phyloP scores from a whole-genome alignment of 768 basidiomycete species.

The Dentipellis fragilis region DNA sequence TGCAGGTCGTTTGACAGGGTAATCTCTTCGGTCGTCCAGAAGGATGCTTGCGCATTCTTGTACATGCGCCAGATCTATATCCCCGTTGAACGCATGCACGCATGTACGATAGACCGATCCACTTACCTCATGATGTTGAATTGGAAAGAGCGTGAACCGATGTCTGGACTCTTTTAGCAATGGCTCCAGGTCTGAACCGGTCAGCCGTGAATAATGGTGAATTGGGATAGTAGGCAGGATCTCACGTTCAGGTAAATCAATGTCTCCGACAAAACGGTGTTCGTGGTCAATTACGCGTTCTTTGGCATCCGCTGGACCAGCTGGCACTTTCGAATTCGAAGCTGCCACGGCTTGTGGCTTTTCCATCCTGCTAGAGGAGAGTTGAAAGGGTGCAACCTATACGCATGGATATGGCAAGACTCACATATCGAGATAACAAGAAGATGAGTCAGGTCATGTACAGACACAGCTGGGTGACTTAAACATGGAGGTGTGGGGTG shows the following conservation, averaged over 20 bases:
- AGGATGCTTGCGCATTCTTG: constrained; percentile 89
- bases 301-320: no score
- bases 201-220: background rate
- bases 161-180: constrained; percentile 66
- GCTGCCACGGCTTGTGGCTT: no score
- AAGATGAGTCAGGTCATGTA: no score
- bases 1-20: constrained; percentile 77
- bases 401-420: no score
- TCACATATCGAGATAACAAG: no score
- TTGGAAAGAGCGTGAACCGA: constrained; percentile 89
- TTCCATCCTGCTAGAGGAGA: no score
- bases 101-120: background rate
- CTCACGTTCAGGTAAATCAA: constrained; percentile 38
- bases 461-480: no score
- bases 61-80: constrained; percentile 89
- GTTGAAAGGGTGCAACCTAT: no score
- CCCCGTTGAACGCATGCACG: background rate
- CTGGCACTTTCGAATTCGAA: no score
- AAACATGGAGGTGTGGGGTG: no score
- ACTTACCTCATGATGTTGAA: constrained; percentile 81
- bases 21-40: constrained; percentile 92
- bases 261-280: constrained; percentile 42
- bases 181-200: constrained; percentile 49
- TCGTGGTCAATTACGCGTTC: constrained; percentile 15
- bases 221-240: background rate